These are phyloP conservation scores for Eremomyces bilateralis DNA, from an alignment of 495 filamentous ascomycete genomes.

Conservation along the genomic window DNA sequence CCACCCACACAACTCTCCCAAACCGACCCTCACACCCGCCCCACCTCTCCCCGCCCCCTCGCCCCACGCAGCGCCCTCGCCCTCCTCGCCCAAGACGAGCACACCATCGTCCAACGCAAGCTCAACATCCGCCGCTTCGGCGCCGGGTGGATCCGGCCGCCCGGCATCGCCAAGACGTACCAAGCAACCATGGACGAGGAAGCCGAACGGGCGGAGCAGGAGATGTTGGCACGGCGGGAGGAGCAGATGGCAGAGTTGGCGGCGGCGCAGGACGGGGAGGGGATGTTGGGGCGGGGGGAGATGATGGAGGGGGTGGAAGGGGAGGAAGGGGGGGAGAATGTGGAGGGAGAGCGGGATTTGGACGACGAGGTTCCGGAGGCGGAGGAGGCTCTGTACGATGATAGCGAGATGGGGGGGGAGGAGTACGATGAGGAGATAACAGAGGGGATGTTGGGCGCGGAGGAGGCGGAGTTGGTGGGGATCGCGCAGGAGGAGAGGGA, in stretches of 20 bases:
- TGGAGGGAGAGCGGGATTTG: slow-evolving; percentile 23
- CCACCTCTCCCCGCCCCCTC: slow-evolving; percentile 5
- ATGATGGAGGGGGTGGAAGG: slow-evolving; percentile 4
- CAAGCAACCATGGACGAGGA: slow-evolving; percentile 22
- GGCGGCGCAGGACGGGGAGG: slow-evolving; percentile 12
- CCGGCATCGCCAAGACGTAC: slow-evolving; percentile 23
- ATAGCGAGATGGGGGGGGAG: slow-evolving; percentile 14
- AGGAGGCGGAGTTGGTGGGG: slow-evolving; percentile 21
- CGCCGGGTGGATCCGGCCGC: slow-evolving; percentile 22
- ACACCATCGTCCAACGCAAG: slow-evolving; percentile 18
- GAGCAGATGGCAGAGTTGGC: slow-evolving; percentile 4
- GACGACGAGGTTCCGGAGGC: slow-evolving; percentile 49
- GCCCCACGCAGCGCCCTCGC: slow-evolving; percentile 8
- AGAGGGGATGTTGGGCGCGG: slow-evolving; percentile 16
- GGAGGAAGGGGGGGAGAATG: slow-evolving; percentile 7
- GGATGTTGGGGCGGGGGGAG: slow-evolving; percentile 4
- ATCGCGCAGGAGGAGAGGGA: slow-evolving; percentile 29
- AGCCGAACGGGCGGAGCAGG: slow-evolving; percentile 20
- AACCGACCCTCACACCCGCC: slow-evolving; percentile 7
- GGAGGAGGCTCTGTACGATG: slow-evolving; percentile 17
- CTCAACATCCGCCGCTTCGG: slow-evolving; percentile 20
- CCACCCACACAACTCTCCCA: slow-evolving; percentile 4
- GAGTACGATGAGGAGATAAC: slow-evolving; percentile 1
- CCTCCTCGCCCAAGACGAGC: slow-evolving; percentile 16
- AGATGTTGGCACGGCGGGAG: slow-evolving; percentile 16